These are phyloP conservation scores for Daldinia decipiens DNA, from an alignment of 495 filamentous ascomycete genomes.

Conservation along the genomic window DNA sequence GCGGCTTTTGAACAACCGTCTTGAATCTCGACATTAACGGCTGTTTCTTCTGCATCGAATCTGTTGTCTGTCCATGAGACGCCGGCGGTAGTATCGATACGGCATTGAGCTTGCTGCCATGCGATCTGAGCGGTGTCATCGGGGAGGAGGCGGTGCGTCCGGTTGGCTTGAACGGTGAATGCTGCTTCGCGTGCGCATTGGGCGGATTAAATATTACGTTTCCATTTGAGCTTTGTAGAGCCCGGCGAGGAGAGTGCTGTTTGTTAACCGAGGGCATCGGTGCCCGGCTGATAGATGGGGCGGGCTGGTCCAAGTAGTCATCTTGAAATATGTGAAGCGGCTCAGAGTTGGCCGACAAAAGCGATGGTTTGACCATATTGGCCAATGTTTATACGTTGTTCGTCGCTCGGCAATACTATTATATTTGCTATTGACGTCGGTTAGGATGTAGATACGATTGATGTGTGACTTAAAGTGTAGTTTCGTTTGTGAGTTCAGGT, in stretches of 20 bases:
- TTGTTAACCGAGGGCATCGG: constrained; percentile 62
- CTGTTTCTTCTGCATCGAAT: constrained; percentile 83
- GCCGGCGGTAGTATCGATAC: constrained; percentile 79
- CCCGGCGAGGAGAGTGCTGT: constrained; percentile 52
- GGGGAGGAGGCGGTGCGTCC: constrained; percentile 52
- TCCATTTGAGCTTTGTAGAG: constrained; percentile 61
- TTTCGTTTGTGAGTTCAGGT: constrained; percentile 13
- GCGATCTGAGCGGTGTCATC: constrained; percentile 57
- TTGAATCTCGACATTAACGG: constrained; percentile 69
- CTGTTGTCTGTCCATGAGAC: constrained; percentile 73
- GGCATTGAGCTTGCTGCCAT: constrained; percentile 61
- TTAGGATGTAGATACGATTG: constrained; percentile 9
- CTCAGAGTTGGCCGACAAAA: constrained; percentile 61
- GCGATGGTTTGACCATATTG: constrained; percentile 68
- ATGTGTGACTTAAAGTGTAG: constrained; percentile 23
- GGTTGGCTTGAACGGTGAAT: constrained; percentile 67
- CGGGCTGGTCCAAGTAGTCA: constrained; percentile 58
- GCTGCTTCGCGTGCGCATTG: constrained; percentile 57
- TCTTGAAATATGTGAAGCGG: constrained; percentile 73
- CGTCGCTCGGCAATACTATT: constrained; percentile 20
- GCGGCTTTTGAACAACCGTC: constrained; percentile 71
- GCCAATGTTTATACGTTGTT: constrained; percentile 28
- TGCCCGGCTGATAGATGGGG: constrained; percentile 59
- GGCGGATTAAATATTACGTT: constrained; percentile 69
- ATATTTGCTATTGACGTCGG: constrained; percentile 27